Evolutionary conservation across 176 grass and related monocot genomes (phyloP), one percentile per base, ranked within the genome.

Genomic region (Phoenix roebelenii): DNA sequence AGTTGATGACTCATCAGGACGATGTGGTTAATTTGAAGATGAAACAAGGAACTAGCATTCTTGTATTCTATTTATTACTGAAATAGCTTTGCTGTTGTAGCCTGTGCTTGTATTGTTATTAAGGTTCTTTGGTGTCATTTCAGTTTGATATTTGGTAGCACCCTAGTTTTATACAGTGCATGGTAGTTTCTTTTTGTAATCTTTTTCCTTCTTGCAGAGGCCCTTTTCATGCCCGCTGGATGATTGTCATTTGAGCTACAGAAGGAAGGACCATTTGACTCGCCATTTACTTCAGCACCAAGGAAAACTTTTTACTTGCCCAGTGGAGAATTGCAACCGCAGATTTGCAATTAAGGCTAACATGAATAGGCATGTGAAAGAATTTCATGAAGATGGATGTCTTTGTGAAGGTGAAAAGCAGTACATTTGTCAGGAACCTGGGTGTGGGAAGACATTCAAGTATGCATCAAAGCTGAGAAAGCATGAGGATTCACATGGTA

Each of bases 401-500:
- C 25, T 3, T 4, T 22, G 10, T 51, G 73, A 85, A 71, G 58
- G 50, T 53, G 44, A 54, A 52, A 72, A 79, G 55, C 67, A 73
- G n/a, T 76, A 49, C 69, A 57, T 82, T 62, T 89, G 86, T 7
- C 29, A 76, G 59, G 86, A 89, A 67, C 65, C 69, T 16, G 85
- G 80, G 7, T 89, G 86, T 79, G 80, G 67, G 71, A 85, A 82
- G 67, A 66, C 23, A 57, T 85, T 89, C 55, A 89, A 75, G 75
- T 89, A 89, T 61, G 22, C 68, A 55, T 89, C 86, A 5, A 81
- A 25, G 71, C 66, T 89, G 48, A 89, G 66, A 74, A 89, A 85
- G 70, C 82, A 89, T 1, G 82, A 89, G 75, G 86, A 79, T 2
- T 58, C 75, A 1, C 86, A 89, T 82, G 78, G 86, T 85, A 89